Percentiles rank a stretch among this genome's conserved stretches.
Evolutionary conservation across 2,329 filamentous ascomycete species (phyloP).

Genomic region (Eurotiales sp.): DNA sequence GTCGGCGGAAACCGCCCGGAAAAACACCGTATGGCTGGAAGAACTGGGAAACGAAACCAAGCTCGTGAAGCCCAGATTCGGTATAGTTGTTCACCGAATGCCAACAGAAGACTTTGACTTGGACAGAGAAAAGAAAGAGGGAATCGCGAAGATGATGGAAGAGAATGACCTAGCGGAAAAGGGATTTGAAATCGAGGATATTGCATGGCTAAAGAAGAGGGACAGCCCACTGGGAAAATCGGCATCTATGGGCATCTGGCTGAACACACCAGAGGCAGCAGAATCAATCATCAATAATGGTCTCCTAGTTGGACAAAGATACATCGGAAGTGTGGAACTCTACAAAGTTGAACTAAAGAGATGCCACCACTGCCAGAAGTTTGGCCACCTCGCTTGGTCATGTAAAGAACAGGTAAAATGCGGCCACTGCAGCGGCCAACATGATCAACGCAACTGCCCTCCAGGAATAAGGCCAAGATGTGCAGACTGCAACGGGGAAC

Average conservation of each 20-base stretch:
- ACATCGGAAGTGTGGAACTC: slow-evolving; percentile 20
- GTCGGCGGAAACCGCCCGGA: too few species aligned
- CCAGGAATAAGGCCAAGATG: slow-evolving; percentile 18
- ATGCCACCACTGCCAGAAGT: slow-evolving; percentile 18
- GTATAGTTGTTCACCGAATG: too few species aligned
- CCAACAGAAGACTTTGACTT: too few species aligned
- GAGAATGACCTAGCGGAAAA: slow-evolving; percentile 17
- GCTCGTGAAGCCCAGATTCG: too few species aligned
- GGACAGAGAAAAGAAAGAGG: too few species aligned
- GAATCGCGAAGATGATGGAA: slow-evolving; percentile 18
- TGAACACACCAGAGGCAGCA: slow-evolving; percentile 22
- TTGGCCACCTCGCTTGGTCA: slow-evolving; percentile 23
- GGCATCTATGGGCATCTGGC: slow-evolving; percentile 23
- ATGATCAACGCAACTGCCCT: slow-evolving; percentile 20
- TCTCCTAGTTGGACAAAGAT: slow-evolving; percentile 20
- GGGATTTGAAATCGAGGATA: slow-evolving; percentile 22
- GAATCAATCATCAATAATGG: slow-evolving; percentile 21
- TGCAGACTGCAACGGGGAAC: slow-evolving; percentile 19
- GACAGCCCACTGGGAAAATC: slow-evolving; percentile 21
- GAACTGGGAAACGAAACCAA: too few species aligned
- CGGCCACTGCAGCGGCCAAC: slow-evolving; percentile 19
- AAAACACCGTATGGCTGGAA: too few species aligned
- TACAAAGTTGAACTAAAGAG: slow-evolving; percentile 20
- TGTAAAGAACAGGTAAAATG: slow-evolving; percentile 23
- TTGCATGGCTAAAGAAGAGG: slow-evolving; percentile 24